Percentiles rank a stretch among this genome's conserved stretches.
These are phyloP conservation scores for Didymella exigua DNA, from an alignment of 2,329 filamentous ascomycete genomes.

Conservation along the genomic window DNA sequence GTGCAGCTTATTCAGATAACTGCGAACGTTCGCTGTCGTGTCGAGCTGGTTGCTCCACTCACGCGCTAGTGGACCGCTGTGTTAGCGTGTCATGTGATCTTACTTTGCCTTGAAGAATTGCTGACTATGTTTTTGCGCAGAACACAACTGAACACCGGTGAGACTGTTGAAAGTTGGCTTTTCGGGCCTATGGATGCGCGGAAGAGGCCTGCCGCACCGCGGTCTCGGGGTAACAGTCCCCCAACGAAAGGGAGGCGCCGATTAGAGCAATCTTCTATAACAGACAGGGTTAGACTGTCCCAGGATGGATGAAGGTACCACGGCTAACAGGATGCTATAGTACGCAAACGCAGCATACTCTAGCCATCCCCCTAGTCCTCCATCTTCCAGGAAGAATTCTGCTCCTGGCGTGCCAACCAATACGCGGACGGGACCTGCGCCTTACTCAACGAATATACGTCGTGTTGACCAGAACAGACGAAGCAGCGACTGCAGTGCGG, in stretches of 20 bases:
- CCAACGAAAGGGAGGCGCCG: slow-evolving; percentile 24
- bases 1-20: not conserved
- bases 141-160: not conserved
- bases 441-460: slow-evolving; percentile 6
- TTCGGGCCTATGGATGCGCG: slow-evolving; percentile 16
- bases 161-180: not conserved
- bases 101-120: not conserved
- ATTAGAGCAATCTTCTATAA: not conserved
- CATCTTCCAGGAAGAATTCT: slow-evolving; percentile 21
- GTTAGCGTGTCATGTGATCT: not conserved
- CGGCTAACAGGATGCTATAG: slow-evolving; percentile 14
- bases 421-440: slow-evolving; percentile 4
- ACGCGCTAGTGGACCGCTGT: not conserved
- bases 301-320: not conserved
- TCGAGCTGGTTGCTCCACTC: not conserved
- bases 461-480: slow-evolving; percentile 21
- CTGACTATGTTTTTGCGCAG: not conserved
- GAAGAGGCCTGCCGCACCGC: slow-evolving; percentile 23
- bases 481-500: slow-evolving; percentile 3
- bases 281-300: slow-evolving; percentile 9
- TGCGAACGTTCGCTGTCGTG: not conserved
- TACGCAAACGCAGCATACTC: slow-evolving; percentile 7
- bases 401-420: slow-evolving; percentile 7
- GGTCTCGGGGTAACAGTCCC: slow-evolving; percentile 27
- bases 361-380: not conserved